Evolutionary conservation across 305 asterid genomes (phyloP).

Genomic region (Euphrasia arctica): DNA sequence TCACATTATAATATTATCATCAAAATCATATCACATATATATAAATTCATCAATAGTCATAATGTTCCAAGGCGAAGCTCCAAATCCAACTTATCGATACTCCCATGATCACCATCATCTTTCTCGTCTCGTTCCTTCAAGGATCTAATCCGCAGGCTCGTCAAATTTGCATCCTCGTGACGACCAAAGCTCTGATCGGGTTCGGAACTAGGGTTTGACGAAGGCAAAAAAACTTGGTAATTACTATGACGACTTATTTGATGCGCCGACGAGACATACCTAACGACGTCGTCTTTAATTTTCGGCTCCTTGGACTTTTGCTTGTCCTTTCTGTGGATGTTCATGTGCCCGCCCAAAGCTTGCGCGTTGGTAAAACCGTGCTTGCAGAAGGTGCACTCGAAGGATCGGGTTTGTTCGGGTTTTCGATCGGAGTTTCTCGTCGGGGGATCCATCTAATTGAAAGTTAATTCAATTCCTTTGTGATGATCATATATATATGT

Average conservation of each 20-base stretch:
- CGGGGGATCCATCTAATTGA: conserved; percentile 25
- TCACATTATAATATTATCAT: no score
- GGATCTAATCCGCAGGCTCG: conserved; percentile 30
- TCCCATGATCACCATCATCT: conserved; percentile 5
- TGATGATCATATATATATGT: not conserved
- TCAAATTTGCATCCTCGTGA: conserved; percentile 21
- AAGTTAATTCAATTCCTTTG: not conserved
- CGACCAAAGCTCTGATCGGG: conserved; percentile 10
- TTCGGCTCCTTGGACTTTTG: conserved; percentile 37
- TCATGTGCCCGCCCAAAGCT: conserved; percentile 86
- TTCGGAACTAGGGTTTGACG: conserved; percentile 40
- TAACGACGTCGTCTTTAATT: conserved; percentile 4
- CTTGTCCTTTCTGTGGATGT: conserved; percentile 64
- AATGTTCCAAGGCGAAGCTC: conserved; percentile 45
- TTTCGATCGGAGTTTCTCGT: conserved; percentile 18
- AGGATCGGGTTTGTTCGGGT: conserved; percentile 39
- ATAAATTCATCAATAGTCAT: conserved; percentile 32
- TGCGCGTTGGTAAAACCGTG: conserved; percentile 81
- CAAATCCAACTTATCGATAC: conserved; percentile 38
- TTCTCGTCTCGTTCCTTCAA: not conserved
- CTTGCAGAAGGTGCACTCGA: conserved; percentile 70
- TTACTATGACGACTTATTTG: conserved; percentile 11
- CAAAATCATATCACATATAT: no score
- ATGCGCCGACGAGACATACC: not conserved
- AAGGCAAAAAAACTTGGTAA: conserved; percentile 39